These are phyloP conservation scores for Phytophthora constricta DNA, from an alignment of 352 stramenopile genomes.

Conservation along the genomic window DNA sequence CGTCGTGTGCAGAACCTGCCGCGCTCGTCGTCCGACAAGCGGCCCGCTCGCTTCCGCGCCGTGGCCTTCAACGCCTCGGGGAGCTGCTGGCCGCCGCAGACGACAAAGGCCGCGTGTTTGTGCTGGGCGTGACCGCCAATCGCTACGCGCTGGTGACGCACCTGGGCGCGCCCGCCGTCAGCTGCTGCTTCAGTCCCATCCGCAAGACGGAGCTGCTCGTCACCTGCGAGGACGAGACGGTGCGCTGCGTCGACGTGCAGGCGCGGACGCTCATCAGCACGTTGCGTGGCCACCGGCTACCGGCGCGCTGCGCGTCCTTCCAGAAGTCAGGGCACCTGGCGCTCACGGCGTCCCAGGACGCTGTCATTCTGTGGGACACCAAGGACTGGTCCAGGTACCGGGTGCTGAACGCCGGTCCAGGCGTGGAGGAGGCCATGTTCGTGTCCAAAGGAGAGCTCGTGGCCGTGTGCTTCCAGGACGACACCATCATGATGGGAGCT, in stretches of 20 bases:
- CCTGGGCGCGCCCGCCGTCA: slow-evolving; percentile 59
- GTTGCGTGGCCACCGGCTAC: slow-evolving; percentile 67
- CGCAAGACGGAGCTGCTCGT: slow-evolving; percentile 81
- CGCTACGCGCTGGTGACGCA: slow-evolving; percentile 80
- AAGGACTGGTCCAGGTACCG: slow-evolving; percentile 85
- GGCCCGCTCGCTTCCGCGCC: slow-evolving; percentile 54
- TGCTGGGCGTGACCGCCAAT: slow-evolving; percentile 79
- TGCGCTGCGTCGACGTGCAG: slow-evolving; percentile 80
- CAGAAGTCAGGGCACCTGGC: slow-evolving; percentile 75
- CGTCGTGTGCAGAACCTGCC: slow-evolving; percentile 73
- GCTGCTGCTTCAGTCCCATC: slow-evolving; percentile 74
- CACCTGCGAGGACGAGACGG: slow-evolving; percentile 84
- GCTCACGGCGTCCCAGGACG: slow-evolving; percentile 77
- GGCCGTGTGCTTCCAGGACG: slow-evolving; percentile 82
- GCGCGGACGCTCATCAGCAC: slow-evolving; percentile 80
- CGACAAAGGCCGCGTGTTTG: slow-evolving; percentile 82
- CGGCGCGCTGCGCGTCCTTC: slow-evolving; percentile 66
- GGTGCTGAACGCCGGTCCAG: slow-evolving; percentile 77
- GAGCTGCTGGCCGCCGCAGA: slow-evolving; percentile 74
- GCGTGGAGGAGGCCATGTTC: slow-evolving; percentile 72
- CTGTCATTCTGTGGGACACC: slow-evolving; percentile 86
- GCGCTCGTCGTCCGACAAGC: slow-evolving; percentile 65
- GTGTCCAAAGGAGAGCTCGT: slow-evolving; percentile 67
- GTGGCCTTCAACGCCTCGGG: slow-evolving; percentile 73
- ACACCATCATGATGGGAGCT: slow-evolving; percentile 90